phyloP scores from a whole-genome alignment of 164 flowering plant species.

The Nymphaea thermarum region DNA sequence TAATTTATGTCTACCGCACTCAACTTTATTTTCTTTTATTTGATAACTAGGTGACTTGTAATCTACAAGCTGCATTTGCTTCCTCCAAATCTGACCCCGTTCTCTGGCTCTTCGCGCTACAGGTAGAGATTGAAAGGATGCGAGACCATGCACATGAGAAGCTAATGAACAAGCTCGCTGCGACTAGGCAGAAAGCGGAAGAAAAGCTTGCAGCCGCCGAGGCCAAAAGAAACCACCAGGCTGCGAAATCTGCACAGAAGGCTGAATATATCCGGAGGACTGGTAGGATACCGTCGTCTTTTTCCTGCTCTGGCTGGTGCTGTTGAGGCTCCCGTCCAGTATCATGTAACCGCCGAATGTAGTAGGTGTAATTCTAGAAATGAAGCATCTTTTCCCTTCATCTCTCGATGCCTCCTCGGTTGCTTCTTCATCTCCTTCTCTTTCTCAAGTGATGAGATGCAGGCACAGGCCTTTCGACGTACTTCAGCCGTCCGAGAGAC shows the following conservation, averaged over 20 bases:
- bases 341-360: neutral
- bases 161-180: conserved; percentile 65
- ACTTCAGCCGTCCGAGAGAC: no score
- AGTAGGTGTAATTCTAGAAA: neutral
- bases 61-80: neutral
- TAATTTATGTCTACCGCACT: neutral
- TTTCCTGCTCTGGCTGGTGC: conserved; percentile 51
- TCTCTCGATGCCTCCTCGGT: neutral
- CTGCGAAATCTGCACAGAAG: conserved; percentile 60
- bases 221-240: conserved; percentile 47
- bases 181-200: conserved; percentile 61
- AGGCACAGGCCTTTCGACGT: no score
- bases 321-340: conserved; percentile 12
- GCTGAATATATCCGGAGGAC: conserved; percentile 71
- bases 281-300: conserved; percentile 58
- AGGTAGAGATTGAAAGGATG: conserved; percentile 79
- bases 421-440: neutral
- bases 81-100: neutral
- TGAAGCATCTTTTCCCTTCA: no score
- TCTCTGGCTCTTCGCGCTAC: conserved; percentile 1
- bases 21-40: neutral
- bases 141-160: conserved; percentile 53
- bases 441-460: no score
- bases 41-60: neutral
- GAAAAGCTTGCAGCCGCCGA: conserved; percentile 71